Evolutionary conservation across 2,329 filamentous ascomycete species (phyloP).

Genomic region (Zasmidium angulare): DNA sequence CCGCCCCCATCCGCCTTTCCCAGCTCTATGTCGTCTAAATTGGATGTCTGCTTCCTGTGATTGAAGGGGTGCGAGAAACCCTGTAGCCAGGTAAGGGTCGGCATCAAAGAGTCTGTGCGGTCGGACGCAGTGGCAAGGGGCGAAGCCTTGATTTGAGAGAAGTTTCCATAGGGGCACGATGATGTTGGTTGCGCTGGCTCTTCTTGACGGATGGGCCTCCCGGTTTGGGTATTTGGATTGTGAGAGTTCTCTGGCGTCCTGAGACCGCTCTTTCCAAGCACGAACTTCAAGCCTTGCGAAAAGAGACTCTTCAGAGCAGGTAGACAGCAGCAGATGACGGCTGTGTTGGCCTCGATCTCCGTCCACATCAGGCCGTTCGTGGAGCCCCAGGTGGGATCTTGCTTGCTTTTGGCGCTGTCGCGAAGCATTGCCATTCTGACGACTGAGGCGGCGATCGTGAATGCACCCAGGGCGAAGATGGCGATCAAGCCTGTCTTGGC

Average conservation of each 20-base stretch:
- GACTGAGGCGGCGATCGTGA: slow-evolving; percentile 29
- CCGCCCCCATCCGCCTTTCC: neutral
- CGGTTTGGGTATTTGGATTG: neutral
- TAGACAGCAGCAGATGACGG: slow-evolving; percentile 28
- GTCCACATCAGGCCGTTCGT: slow-evolving; percentile 28
- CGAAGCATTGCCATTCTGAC: slow-evolving; percentile 27
- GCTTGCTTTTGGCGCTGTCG: slow-evolving; percentile 16
- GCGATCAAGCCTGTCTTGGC: slow-evolving; percentile 25
- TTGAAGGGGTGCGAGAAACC: neutral
- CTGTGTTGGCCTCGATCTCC: slow-evolving; percentile 28
- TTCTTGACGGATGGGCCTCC: neutral
- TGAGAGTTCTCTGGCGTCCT: neutral
- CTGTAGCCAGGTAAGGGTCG: neutral
- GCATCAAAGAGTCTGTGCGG: neutral
- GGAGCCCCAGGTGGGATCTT: slow-evolving; percentile 28
- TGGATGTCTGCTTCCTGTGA: neutral
- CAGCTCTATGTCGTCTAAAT: neutral
- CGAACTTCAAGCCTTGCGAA: slow-evolving; percentile 6
- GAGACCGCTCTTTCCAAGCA: slow-evolving; percentile 1
- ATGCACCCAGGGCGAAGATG: slow-evolving; percentile 27
- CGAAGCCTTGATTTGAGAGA: neutral
- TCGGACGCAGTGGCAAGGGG: neutral
- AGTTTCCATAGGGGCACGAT: neutral
- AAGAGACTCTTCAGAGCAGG: slow-evolving; percentile 22
- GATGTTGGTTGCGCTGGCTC: neutral